Evolutionary conservation across 768 basidiomycete genomes (phyloP).

Genomic region (Tricholoma hemisulphureum): DNA sequence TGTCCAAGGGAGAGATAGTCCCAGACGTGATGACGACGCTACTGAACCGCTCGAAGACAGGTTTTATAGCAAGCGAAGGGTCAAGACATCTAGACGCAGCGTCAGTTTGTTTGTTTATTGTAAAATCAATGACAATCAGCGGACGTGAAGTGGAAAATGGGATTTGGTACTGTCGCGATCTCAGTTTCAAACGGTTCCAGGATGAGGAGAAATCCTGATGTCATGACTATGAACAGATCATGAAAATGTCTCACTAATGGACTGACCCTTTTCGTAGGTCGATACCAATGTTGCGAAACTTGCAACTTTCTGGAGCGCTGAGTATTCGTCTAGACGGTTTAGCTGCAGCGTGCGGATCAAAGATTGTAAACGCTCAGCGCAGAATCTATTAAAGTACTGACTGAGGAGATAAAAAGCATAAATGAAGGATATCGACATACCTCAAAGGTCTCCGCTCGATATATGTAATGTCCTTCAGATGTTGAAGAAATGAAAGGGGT

Average conservation of each 20-base stretch:
- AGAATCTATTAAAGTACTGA: slow-evolving; percentile 60
- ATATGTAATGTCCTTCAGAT: slow-evolving; percentile 98
- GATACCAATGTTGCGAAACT: slow-evolving; percentile 94
- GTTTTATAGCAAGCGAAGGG: slow-evolving; percentile 95
- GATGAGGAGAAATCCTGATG: slow-evolving; percentile 88
- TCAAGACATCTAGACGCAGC: slow-evolving; percentile 77
- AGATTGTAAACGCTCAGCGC: slow-evolving; percentile 92
- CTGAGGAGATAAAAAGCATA: background rate
- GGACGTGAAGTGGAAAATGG: slow-evolving; percentile 97
- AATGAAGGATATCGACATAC: slow-evolving; percentile 41
- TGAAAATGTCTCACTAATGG: slow-evolving; percentile 6
- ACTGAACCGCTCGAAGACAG: slow-evolving; percentile 97
- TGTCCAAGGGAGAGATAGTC: slow-evolving; percentile 96
- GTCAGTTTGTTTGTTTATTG: slow-evolving; percentile 10
- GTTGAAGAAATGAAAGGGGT: slow-evolving; percentile 93
- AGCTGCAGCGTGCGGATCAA: slow-evolving; percentile 91
- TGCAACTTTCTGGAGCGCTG: slow-evolving; percentile 92
- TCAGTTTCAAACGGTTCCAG: slow-evolving; percentile 99
- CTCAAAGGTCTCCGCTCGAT: slow-evolving; percentile 91
- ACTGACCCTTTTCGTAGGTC: slow-evolving; percentile 92
- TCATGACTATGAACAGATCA: background rate
- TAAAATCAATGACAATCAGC: slow-evolving; percentile 16
- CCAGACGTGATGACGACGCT: slow-evolving; percentile 98
- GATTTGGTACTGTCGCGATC: slow-evolving; percentile 97
- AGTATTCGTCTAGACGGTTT: slow-evolving; percentile 85